Evolutionary conservation across 2,329 filamentous ascomycete genomes (phyloP), one percentile per base, ranked within the genome.

Genomic region (Claviceps purpurea): DNA sequence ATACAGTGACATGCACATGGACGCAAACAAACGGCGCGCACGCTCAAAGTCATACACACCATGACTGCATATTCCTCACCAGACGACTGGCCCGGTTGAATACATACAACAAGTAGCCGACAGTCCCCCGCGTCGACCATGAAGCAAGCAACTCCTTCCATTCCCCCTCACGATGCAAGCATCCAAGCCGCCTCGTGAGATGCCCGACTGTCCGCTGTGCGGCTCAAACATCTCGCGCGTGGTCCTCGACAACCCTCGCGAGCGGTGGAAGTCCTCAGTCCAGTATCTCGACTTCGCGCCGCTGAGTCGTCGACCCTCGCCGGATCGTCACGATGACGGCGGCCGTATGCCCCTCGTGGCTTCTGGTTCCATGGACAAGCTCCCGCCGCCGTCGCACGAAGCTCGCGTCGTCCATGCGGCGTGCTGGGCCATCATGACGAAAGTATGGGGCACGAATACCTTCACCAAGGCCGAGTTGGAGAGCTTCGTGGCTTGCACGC

Each of bases 401-500:
- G 41, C 41, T 11, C 20, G 53, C 26, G 11, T 55, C 44, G 53
- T 55, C 34, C 53, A 55, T 39, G 45, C 53, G 40, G 50, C 53
- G 13, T 55, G 53, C 48, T 55, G 53, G 53, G 38, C 37, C 10
- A 49, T 55, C 40, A 51, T 50, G n/a, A 45, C 50, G 5, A 42
- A 34, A n/a, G 16, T 55, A 20, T 55, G 53, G 53, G 51, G 51
- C 24, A 24, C 22, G 13, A 22, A 20, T 1, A 26, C 30, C 16
- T 53, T 55, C 34, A 55, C 51, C 8, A 22, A 24, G 6, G 53
- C 53, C n/a, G 53, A 55, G 44, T 51, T 55, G 22, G 49, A 55
- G 8, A 45, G 51, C 41, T 55, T 55, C 45, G 10, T 55, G n/a
- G 53, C 53, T 45, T 51, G 51, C 40, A 51, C 51, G 14, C 53